Conservation (phyloP, 1,139 yeast genomes). For the Geotrichum histeridarum region DNA sequence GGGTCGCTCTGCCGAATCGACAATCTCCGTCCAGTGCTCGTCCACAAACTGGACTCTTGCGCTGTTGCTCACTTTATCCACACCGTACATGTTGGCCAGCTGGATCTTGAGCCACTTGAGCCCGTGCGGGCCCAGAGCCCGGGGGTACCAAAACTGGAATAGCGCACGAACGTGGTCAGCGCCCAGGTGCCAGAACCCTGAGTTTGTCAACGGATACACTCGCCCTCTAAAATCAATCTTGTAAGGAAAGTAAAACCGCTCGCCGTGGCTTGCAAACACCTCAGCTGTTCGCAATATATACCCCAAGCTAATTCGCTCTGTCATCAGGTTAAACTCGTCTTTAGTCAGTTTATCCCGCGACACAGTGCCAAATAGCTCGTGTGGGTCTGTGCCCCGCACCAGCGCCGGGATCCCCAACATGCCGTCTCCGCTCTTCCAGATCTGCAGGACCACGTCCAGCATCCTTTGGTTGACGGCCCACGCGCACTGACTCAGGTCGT, state of each 20-base stretch:
- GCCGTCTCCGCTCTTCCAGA: constrained; percentile 72
- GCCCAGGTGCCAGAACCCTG: constrained; percentile 57
- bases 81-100: constrained; percentile 61
- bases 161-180: constrained; percentile 60
- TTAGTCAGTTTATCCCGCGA: constrained; percentile 57
- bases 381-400: constrained; percentile 51
- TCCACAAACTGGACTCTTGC: constrained; percentile 52
- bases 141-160: constrained; percentile 62
- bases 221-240: constrained; percentile 82
- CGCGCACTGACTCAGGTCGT: constrained; percentile 75
- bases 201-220: constrained; percentile 68
- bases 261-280: constrained; percentile 51
- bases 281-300: constrained; percentile 78
- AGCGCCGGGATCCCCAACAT: constrained; percentile 72
- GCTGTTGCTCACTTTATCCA: constrained; percentile 53
- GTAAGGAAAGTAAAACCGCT: constrained; percentile 76
- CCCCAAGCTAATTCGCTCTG: constrained; percentile 39
- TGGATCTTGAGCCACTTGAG: constrained; percentile 63
- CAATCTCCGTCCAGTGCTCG: constrained; percentile 45
- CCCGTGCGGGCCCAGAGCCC: constrained; percentile 52
- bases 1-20: constrained; percentile 52
- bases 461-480: constrained; percentile 79
- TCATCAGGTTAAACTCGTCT: constrained; percentile 56
- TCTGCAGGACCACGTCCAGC: constrained; percentile 57
- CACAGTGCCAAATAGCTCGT: constrained; percentile 45